Base-by-base conservation (phyloP, 140 eudicot species). In the Stevia rebaudiana region DNA sequence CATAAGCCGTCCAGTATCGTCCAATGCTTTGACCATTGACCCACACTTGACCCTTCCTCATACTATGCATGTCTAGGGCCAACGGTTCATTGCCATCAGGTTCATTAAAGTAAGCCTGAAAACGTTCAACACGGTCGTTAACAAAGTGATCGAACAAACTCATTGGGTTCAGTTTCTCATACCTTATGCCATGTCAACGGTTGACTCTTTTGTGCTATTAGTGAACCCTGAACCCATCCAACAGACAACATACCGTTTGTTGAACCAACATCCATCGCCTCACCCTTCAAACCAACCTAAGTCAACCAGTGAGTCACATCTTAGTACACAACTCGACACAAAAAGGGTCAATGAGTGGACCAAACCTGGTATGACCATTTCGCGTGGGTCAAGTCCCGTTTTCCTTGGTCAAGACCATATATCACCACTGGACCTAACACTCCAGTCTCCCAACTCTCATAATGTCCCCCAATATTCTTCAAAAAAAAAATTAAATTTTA, bases 261-360 rank as follows among this genome's bases (percentile, higher is more conserved):
- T 12, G 74, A 75, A 59, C 46, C 83, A 19, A 78, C 76, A 63
- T 83, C 76, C 96, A 82, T 83, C 56, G 94, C 74, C 63, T 94
- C 99, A 50, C 99, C 99, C 74, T 83, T 94, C 28, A 94, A 77
- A 44, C 99, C 99, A 67, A 92, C 89, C 97, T 90, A 51, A 63
- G 61, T 23, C 63, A 71, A 55, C 52, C 70, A 74, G 63, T 74
- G 21, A 68, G 68, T 56, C 36, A 64, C 31, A 16, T 12, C 18
- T 46, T 40, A 21, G 49, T 59, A 19, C 37, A 70, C 40, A 66
- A 59, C 39, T 48, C 31, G 11, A 70, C n/a, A 16, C 16, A 46
- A 35, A 51, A 23, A 36, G 6, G 59, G 47, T 54, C 19, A 43
- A 42, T 30, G 46, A 15, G 30, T 22, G 13, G 25, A 58, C 10